Conservation (phyloP, 192 early-diverging fungal species). For the Coemansia sp. region DNA sequence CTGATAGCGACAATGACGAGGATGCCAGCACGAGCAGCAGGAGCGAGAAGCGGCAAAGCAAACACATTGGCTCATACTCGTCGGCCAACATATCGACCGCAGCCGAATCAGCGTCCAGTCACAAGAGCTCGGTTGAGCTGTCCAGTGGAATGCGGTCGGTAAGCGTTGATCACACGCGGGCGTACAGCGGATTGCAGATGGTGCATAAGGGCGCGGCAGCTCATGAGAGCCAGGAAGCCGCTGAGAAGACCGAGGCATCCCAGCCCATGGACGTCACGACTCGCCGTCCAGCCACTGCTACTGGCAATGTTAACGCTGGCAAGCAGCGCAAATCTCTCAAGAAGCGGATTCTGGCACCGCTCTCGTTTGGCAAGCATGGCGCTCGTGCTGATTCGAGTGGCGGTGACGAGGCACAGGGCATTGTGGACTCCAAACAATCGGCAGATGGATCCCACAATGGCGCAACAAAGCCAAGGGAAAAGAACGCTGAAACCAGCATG, state of each 20-base stretch:
- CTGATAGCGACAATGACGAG: slow-evolving; percentile 5
- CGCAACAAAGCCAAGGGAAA: no score
- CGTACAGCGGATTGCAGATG: slow-evolving; percentile 27
- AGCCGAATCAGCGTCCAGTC: slow-evolving; percentile 18
- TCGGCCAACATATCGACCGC: slow-evolving; percentile 31
- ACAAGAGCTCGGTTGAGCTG: slow-evolving; percentile 15
- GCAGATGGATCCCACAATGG: neutral
- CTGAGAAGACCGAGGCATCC: neutral
- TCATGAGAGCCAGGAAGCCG: neutral
- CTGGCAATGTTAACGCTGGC: neutral
- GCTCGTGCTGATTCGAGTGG: neutral
- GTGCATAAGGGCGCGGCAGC: neutral
- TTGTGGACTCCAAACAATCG: slow-evolving; percentile 4
- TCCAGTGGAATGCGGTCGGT: slow-evolving; percentile 39
- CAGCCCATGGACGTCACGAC: neutral
- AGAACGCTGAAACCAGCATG: no score
- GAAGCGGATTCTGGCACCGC: slow-evolving; percentile 27
- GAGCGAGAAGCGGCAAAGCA: neutral
- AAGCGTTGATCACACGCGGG: slow-evolving; percentile 38
- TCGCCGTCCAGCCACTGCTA: neutral
- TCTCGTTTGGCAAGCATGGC: slow-evolving; percentile 20
- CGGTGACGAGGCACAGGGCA: neutral
- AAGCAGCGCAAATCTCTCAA: slow-evolving; percentile 13
- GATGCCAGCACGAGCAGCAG: neutral
- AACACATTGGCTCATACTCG: slow-evolving; percentile 6